Conservation (phyloP, 2,329 filamentous ascomycete genomes). For the Trematosphaeria pertusa region DNA sequence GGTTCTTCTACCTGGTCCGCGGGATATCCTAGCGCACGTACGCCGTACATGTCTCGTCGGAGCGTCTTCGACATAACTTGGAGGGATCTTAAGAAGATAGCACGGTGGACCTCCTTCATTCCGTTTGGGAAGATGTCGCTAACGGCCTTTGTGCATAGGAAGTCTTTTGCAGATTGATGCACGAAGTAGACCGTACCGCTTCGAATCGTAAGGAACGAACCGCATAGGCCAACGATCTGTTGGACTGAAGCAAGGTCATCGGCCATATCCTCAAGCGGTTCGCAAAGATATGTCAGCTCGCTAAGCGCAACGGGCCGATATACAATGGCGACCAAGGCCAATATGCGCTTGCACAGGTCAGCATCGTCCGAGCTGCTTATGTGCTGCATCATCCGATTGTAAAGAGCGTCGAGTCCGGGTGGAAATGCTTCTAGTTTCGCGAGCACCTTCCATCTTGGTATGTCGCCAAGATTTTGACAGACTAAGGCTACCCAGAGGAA, state of each 20-base stretch:
- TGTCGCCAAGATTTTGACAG: constrained; percentile 37
- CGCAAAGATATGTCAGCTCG: constrained; percentile 38
- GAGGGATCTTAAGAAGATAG: constrained; percentile 35
- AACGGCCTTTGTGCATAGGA: neutral
- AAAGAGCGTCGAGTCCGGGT: constrained; percentile 45
- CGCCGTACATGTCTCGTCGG: constrained; percentile 28
- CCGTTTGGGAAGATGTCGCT: neutral
- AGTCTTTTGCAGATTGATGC: constrained; percentile 49
- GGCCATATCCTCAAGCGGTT: constrained; percentile 10
- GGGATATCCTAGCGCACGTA: constrained; percentile 20
- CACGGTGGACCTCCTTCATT: constrained; percentile 15
- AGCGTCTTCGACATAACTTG: constrained; percentile 22
- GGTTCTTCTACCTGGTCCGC: constrained; percentile 23
- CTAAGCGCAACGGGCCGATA: constrained; percentile 47
- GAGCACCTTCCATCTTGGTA: constrained; percentile 14
- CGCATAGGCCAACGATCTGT: constrained; percentile 43
- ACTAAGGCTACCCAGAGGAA: constrained; percentile 45
- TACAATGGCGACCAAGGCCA: constrained; percentile 37
- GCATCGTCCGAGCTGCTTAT: constrained; percentile 38
- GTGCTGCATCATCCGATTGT: constrained; percentile 48
- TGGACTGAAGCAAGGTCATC: constrained; percentile 19
- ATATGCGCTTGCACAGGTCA: constrained; percentile 42
- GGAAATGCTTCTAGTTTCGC: constrained; percentile 38
- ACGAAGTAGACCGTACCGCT: constrained; percentile 43
- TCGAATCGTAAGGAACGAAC: constrained; percentile 50